These are phyloP conservation scores for Leishmania braziliensis DNA, from an alignment of 208 protist species.

Conservation along the genomic window DNA sequence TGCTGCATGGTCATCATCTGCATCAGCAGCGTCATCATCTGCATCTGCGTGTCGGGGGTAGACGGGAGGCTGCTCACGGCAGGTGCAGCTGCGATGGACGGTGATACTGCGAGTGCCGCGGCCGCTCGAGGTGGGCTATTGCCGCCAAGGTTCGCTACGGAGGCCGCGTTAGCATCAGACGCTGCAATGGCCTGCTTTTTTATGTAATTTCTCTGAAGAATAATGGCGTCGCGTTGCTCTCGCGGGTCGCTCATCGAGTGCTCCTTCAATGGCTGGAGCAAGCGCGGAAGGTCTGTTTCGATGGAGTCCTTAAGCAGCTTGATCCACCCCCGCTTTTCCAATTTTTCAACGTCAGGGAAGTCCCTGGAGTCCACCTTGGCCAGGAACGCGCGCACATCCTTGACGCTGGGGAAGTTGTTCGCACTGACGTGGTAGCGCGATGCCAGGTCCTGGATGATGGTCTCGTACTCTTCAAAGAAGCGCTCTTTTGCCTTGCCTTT, in stretches of 20 bases:
- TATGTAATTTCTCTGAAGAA: constrained; percentile 24
- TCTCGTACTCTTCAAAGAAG: constrained; percentile 56
- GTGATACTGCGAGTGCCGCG: background rate
- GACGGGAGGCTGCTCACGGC: background rate
- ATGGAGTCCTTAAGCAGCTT: constrained; percentile 47
- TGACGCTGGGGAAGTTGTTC: constrained; percentile 49
- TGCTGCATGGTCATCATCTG: constrained; percentile 39
- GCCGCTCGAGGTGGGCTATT: background rate
- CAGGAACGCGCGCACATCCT: constrained; percentile 48
- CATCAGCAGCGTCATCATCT: constrained; percentile 53
- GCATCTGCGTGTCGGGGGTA: constrained; percentile 21
- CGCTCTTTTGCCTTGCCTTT: constrained; percentile 75
- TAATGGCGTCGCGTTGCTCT: constrained; percentile 28
- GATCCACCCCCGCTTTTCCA: constrained; percentile 64
- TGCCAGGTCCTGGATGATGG: constrained; percentile 53
- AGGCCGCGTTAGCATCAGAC: background rate
- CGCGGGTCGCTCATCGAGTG: constrained; percentile 54
- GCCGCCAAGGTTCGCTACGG: background rate
- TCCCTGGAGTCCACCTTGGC: constrained; percentile 36
- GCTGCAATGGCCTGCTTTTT: background rate
- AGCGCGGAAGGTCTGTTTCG: constrained; percentile 64
- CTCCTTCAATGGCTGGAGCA: constrained; percentile 77
- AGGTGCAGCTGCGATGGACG: background rate
- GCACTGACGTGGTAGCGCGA: constrained; percentile 55
- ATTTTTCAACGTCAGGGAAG: constrained; percentile 60